Evolutionary conservation across 345 rosid species (phyloP), one percentile per base, ranked within the genome.

Genomic region (Alliaria petiolata): DNA sequence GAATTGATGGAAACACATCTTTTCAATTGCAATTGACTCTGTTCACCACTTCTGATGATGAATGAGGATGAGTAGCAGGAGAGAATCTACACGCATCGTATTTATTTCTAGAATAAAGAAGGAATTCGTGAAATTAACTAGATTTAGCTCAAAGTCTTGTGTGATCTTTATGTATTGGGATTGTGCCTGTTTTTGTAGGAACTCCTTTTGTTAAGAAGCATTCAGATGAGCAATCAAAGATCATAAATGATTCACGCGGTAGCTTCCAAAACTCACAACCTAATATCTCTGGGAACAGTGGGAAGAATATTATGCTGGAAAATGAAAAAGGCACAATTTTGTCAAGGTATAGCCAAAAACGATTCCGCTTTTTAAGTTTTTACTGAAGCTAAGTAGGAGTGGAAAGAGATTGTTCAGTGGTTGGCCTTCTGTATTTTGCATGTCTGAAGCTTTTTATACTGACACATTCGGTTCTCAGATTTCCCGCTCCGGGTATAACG

Each of bases 321-420:
- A 54, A 25, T 34, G 45, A 5, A 42, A 68, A 43, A 53, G 70
- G 51, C 75, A 75, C 30, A 66, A 57, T 58, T 65, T 42, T 70
- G 35, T 68, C 84, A 68, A 90, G 98, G 98, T 93, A 70, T 43
- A 35, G 39, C 71, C 45, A 67, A n/a, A n/a, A n/a, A n/a, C n/a
- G 10, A 17, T 1, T 58, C 26, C 66, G 26, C 39, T 42, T 51
- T 58, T 62, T 22, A 22, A n/a, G 39, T 26, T 49, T 56, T n/a
- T n/a, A 33, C 22, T 63, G 67, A 43, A 60, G 51, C 39, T 58
- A 66, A 64, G 62, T 14, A 52, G 35, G 74, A 65, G 47, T 22
- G 25, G 25, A 22, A 22, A 22, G 25, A 22, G 25, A 22, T 22
- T 22, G 25, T 22, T 22, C 25, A 22, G 63, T 52, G 38, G 46